Conservation (phyloP, 192 early-diverging fungal genomes). For the Backusella mclennaniae region DNA sequence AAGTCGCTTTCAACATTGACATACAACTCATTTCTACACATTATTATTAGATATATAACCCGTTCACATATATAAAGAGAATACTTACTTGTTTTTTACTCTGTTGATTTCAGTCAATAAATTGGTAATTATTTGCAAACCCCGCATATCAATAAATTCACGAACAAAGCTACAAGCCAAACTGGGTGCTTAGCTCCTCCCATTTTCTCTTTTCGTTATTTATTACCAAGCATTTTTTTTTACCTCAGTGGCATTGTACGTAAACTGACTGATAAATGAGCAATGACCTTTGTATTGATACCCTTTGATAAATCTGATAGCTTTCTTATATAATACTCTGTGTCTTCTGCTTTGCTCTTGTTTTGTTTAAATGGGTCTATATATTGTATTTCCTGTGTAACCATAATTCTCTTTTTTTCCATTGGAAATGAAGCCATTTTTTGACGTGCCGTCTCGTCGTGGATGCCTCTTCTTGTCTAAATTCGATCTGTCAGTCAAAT, state of each 20-base stretch:
- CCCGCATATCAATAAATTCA: slow-evolving; percentile 74
- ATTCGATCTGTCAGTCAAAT: background rate
- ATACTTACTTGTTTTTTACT: slow-evolving; percentile 45
- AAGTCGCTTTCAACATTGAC: slow-evolving; percentile 75
- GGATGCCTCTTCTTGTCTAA: slow-evolving; percentile 48
- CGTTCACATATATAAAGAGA: background rate
- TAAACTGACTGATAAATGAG: slow-evolving; percentile 49
- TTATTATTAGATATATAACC: background rate
- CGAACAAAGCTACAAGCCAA: slow-evolving; percentile 59
- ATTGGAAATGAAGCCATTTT: slow-evolving; percentile 44
- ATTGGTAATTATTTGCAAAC: slow-evolving; percentile 65
- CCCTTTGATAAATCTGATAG: slow-evolving; percentile 20
- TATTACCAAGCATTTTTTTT: background rate
- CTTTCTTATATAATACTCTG: slow-evolving; percentile 54
- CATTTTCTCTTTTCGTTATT: background rate
- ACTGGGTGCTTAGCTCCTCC: background rate
- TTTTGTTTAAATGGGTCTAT: slow-evolving; percentile 17
- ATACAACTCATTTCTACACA: slow-evolving; percentile 59
- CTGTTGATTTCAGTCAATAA: slow-evolving; percentile 59
- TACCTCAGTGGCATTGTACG: slow-evolving; percentile 54
- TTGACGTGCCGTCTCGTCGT: slow-evolving; percentile 41
- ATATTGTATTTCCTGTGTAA: slow-evolving; percentile 44
- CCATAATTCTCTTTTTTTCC: slow-evolving; percentile 55
- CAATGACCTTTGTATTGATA: slow-evolving; percentile 31
- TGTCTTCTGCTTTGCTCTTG: slow-evolving; percentile 23